These are phyloP conservation scores for Talaromyces sp. DNA, from an alignment of 2,329 filamentous ascomycete species.

Conservation along the genomic window DNA sequence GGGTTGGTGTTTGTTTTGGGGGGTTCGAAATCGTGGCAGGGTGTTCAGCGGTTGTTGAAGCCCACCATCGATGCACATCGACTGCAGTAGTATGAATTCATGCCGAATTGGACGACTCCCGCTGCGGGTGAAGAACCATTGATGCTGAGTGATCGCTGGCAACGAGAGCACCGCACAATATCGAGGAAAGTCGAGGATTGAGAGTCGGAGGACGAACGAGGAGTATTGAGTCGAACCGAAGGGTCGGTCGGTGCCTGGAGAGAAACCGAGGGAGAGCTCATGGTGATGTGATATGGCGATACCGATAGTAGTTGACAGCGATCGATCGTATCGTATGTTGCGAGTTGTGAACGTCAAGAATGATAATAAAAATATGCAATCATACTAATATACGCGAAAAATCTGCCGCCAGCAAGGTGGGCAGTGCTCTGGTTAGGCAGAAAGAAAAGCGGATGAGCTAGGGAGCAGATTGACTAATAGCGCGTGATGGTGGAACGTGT, in stretches of 20 bases:
- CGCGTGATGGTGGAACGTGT: constrained; percentile 1
- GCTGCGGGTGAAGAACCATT: constrained; percentile 28
- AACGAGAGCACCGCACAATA: constrained; percentile 50
- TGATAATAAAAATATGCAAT: neutral
- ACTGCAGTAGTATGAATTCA: constrained; percentile 52
- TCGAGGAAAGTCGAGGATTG: constrained; percentile 30
- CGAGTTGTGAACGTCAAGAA: neutral
- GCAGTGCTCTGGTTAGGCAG: constrained; percentile 1
- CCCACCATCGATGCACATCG: constrained; percentile 48
- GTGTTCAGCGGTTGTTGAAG: constrained; percentile 39
- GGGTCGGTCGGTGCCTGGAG: constrained; percentile 32
- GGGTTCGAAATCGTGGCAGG: neutral
- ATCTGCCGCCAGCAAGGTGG: neutral
- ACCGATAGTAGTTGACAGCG: neutral
- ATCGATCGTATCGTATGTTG: neutral
- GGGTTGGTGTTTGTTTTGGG: neutral
- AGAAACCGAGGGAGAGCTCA: constrained; percentile 40
- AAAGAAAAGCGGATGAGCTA: constrained; percentile 11
- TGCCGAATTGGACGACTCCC: constrained; percentile 47
- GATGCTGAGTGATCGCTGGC: constrained; percentile 49
- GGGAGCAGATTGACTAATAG: neutral
- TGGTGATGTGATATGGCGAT: constrained; percentile 22
- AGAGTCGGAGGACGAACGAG: constrained; percentile 28
- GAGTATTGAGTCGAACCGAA: constrained; percentile 26
- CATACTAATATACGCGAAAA: neutral